Percentiles rank a stretch among this genome's conserved stretches.
phyloP scores from a whole-genome alignment of 2,329 filamentous ascomycete genomes.

The Neocucurbitaria cava region DNA sequence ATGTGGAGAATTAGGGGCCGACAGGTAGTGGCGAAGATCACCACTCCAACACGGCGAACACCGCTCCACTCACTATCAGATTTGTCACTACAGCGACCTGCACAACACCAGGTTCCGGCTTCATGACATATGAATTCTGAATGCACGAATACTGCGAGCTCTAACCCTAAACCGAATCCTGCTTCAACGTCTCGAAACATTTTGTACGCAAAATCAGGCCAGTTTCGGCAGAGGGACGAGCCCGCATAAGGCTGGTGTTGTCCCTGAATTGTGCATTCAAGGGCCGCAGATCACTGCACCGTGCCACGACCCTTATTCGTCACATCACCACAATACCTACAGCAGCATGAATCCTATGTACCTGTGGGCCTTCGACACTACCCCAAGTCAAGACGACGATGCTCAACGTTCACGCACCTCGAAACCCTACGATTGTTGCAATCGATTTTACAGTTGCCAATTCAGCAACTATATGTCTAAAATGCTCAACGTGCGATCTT shows the following conservation, averaged over 20 bases:
- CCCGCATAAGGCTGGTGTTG: neutral
- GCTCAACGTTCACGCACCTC: neutral
- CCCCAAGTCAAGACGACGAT: neutral
- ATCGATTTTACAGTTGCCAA: no score
- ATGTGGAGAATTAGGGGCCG: constrained; percentile 1
- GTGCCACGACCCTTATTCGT: neutral
- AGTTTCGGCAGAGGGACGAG: neutral
- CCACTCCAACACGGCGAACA: neutral
- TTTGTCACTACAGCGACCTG: neutral
- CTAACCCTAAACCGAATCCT: no score
- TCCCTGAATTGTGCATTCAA: neutral
- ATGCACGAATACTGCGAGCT: no score
- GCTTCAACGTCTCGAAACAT: no score
- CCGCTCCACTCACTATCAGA: neutral
- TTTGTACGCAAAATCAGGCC: neutral
- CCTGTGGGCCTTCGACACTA: no score
- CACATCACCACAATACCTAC: neutral
- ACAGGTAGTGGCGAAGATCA: constrained; percentile 8
- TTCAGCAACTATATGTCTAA: no score
- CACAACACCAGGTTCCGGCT: neutral
- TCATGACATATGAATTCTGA: neutral
- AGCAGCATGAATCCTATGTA: neutral
- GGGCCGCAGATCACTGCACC: neutral
- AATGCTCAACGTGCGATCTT: no score
- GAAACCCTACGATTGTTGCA: no score